A percentile compares a stretch with the other conserved stretches of the same genome.
phyloP scores from a whole-genome alignment of 495 filamentous ascomycete genomes.

The Cercophora newfieldiana region DNA sequence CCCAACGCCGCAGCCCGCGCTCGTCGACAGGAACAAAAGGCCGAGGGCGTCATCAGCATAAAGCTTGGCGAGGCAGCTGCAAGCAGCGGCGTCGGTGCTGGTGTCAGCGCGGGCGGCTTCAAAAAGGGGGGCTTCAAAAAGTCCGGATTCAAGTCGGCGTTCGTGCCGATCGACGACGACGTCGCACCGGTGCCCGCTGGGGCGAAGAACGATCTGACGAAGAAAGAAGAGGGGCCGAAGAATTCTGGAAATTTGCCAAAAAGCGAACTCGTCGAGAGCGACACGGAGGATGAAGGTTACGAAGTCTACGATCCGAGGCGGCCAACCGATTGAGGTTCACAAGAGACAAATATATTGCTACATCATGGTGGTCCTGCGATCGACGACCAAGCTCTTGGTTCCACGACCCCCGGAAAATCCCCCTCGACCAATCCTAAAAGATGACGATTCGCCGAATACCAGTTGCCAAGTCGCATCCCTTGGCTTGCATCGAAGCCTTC shows the following conservation, averaged over 20 bases:
- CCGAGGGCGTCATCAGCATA: constrained; percentile 62
- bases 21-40: constrained; percentile 68
- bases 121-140: constrained; percentile 58
- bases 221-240: constrained; percentile 24
- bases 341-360: not conserved
- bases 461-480: constrained; percentile 58
- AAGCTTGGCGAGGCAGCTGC: constrained; percentile 48
- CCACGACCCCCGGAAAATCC: constrained; percentile 53
- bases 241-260: constrained; percentile 15
- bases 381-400: constrained; percentile 37
- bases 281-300: constrained; percentile 61
- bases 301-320: constrained; percentile 55
- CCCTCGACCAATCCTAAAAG: constrained; percentile 65
- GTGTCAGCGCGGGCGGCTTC: constrained; percentile 41
- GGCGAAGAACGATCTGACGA: constrained; percentile 19
- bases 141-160: constrained; percentile 54
- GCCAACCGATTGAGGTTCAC: constrained; percentile 50
- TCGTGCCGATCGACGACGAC: constrained; percentile 42
- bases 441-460: constrained; percentile 67
- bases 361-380: constrained; percentile 10
- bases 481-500: constrained; percentile 31
- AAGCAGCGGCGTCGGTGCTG: constrained; percentile 10
- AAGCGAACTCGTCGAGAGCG: constrained; percentile 48
- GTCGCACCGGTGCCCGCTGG: constrained; percentile 18
- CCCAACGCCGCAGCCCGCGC: constrained; percentile 60